phyloP scores from a whole-genome alignment of 768 basidiomycete species.

The Pholiota conissans region DNA sequence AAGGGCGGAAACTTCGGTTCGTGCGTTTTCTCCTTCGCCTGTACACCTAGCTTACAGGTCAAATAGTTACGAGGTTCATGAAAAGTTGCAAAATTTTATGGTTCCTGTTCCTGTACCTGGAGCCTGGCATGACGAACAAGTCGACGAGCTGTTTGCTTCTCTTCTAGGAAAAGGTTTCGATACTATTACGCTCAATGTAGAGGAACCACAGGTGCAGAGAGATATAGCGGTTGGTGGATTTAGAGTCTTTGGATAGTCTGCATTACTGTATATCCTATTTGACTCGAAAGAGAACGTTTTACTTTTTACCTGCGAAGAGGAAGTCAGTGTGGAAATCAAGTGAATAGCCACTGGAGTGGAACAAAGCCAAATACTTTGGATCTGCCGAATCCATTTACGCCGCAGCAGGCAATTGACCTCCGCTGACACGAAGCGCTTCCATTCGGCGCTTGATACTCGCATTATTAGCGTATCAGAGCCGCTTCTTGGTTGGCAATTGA shows the following conservation, averaged over 20 bases:
- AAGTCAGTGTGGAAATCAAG: neutral
- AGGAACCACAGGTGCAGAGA: slow-evolving; percentile 24
- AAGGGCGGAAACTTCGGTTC: slow-evolving; percentile 88
- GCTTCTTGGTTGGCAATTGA: neutral
- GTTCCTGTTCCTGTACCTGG: slow-evolving; percentile 73
- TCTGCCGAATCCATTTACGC: slow-evolving; percentile 5
- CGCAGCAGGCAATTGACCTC: slow-evolving; percentile 3
- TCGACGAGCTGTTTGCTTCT: slow-evolving; percentile 91
- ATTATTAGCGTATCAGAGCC: neutral
- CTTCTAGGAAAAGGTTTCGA: slow-evolving; percentile 78
- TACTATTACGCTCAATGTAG: slow-evolving; percentile 27
- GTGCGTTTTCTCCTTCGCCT: slow-evolving; percentile 20
- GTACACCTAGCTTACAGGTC: slow-evolving; percentile 3
- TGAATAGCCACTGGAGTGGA: slow-evolving; percentile 29
- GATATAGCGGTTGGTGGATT: slow-evolving; percentile 44
- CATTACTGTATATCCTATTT: neutral
- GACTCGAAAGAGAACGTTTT: neutral
- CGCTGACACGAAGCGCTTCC: neutral
- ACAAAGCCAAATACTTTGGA: slow-evolving; percentile 40
- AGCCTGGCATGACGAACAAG: slow-evolving; percentile 94
- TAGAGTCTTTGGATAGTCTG: slow-evolving; percentile 56
- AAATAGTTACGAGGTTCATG: slow-evolving; percentile 85
- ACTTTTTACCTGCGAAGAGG: neutral
- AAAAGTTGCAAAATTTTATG: slow-evolving; percentile 97
- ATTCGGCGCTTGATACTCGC: neutral